Base-by-base conservation (phyloP, 352 stramenopile species). In the Detonula confervacea region DNA sequence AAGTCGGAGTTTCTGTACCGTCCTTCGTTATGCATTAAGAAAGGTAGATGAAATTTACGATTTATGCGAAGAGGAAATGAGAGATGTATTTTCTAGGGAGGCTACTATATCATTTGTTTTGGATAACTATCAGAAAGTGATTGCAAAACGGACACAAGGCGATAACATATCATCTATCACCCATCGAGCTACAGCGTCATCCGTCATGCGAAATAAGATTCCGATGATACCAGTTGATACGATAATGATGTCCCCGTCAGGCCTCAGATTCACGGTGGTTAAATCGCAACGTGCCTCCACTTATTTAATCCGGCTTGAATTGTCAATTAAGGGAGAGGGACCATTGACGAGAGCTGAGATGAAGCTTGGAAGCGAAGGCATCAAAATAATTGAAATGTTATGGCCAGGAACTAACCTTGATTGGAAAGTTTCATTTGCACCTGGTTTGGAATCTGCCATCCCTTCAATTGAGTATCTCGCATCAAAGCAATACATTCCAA, bases 301-400 rank as follows among this genome's bases (percentile, higher is more conserved):
- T n/a, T n/a, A n/a, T n/a, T n/a, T n/a, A n/a, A n/a, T n/a, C n/a
- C n/a, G n/a, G n/a, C n/a, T n/a, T n/a, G n/a, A n/a, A n/a, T n/a
- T n/a, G n/a, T n/a, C n/a, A n/a, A n/a, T n/a, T 65, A 8, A 62
- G 54, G 11, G 54, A 62, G 54, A 25, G 5, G 16, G 54, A 62
- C 5, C 25, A 5, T 30, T 25, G 35, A 27, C 47, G 14, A 14
- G 14, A 9, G n/a, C 6, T 27, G n/a, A 9, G n/a, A 56, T 27
- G 5, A 7, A 27, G 22, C n/a, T 56, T 27, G n/a, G 47, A 56
- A 8, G n/a, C 47, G n/a, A 56, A 56, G 6, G 5, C 47, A 56
- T 56, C n/a, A 22, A 56, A 56, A 27, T 11, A 18, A 65, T 22
- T 3, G 27, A 44, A 65, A 65, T 18, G 46, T 65, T n/a, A n/a